A percentile compares a stretch with the other conserved stretches of the same genome.
Conservation (phyloP, 768 basidiomycete genomes). For the Rhodotorula toruloides region DNA sequence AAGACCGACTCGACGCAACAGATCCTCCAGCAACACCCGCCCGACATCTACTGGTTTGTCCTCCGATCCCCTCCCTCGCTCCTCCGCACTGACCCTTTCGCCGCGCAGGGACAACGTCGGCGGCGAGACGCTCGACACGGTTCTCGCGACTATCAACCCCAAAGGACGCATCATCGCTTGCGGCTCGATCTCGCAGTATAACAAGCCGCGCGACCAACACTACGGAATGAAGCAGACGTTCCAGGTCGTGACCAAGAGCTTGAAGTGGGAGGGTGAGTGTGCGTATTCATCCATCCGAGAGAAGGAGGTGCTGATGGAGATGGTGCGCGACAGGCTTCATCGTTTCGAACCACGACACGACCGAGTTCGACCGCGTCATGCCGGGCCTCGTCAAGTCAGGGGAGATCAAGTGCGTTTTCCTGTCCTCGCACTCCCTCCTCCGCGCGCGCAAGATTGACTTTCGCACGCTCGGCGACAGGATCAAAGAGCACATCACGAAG, state of each 20-base stretch:
- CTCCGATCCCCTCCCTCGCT: not conserved
- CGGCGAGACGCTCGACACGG: conserved; percentile 43
- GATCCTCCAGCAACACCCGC: conserved; percentile 57
- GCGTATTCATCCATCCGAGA: not conserved
- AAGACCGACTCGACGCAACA: conserved; percentile 56
- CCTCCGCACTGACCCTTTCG: not conserved
- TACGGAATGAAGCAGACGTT: conserved; percentile 38
- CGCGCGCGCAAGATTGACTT: no score
- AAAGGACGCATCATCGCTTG: conserved; percentile 41
- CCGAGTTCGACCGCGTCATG: conserved; percentile 27
- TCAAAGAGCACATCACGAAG: conserved; percentile 42
- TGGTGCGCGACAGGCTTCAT: conserved; percentile 17
- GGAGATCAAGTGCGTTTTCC: conserved; percentile 32
- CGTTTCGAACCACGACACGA: conserved; percentile 21
- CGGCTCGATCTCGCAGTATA: not conserved
- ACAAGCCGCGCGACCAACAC: not conserved
- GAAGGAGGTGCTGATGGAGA: no score
- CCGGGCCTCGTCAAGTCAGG: conserved; percentile 41
- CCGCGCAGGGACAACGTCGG: conserved; percentile 46
- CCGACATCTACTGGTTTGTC: conserved; percentile 52
- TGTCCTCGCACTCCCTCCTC: not conserved
- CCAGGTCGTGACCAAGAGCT: conserved; percentile 23
- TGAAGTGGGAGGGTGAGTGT: not conserved
- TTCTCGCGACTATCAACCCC: conserved; percentile 35
- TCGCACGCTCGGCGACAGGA: conserved; percentile 19